Conservation (phyloP, 164 flowering plant species). For the Kingdonia uniflora region DNA sequence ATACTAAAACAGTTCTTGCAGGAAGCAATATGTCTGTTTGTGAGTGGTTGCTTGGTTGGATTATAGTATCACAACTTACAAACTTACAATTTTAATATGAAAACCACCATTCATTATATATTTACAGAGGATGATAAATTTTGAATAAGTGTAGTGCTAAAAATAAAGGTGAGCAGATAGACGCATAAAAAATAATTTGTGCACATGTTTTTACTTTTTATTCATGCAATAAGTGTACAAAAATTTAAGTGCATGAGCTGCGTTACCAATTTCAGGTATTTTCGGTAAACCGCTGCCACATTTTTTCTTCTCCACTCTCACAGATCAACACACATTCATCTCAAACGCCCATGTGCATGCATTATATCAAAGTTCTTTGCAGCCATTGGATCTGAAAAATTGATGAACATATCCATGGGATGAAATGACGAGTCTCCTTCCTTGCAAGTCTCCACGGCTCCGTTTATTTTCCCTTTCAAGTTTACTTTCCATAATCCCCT, state of each 20-base stretch:
- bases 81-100: too few relatives aligned
- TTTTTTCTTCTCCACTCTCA: slow-evolving; percentile 58
- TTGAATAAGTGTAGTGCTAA: too few relatives aligned
- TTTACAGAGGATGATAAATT: too few relatives aligned
- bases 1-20: too few relatives aligned
- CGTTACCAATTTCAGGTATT: slow-evolving; percentile 71
- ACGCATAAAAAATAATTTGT: too few relatives aligned
- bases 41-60: too few relatives aligned
- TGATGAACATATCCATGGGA: slow-evolving; percentile 49
- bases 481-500: slow-evolving; percentile 48
- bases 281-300: slow-evolving; percentile 46
- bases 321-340: slow-evolving; percentile 81
- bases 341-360: slow-evolving; percentile 98
- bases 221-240: background rate
- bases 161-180: too few relatives aligned
- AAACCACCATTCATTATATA: too few relatives aligned
- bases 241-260: background rate
- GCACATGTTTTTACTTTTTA: background rate
- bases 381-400: slow-evolving; percentile 64
- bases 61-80: too few relatives aligned
- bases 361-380: slow-evolving; percentile 43
- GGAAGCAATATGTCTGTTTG: too few relatives aligned
- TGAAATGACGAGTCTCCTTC: slow-evolving; percentile 39
- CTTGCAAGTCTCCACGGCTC: slow-evolving; percentile 73
- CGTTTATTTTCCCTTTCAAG: slow-evolving; percentile 82